phyloP scores from a whole-genome alignment of 805 yeast genomes.

The Candida silvatica region DNA sequence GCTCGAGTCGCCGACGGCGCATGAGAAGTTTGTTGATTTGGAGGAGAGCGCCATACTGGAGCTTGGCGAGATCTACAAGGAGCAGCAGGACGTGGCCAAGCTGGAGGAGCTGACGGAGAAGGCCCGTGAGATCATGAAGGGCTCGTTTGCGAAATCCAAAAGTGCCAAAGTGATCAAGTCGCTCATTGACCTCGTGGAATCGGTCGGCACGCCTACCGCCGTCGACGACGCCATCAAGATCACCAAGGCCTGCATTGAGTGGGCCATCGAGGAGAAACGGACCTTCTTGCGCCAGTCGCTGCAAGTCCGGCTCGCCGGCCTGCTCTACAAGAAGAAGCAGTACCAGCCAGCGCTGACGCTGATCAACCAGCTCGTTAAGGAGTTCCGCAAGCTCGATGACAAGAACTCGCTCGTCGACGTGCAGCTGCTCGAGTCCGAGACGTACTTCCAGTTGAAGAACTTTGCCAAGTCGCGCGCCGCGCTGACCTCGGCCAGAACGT shows the following conservation, averaged over 20 bases:
- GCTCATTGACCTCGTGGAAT: slow-evolving; percentile 71
- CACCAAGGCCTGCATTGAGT: slow-evolving; percentile 72
- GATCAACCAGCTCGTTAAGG: slow-evolving; percentile 64
- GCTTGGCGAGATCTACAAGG: slow-evolving; percentile 64
- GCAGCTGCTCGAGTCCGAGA: slow-evolving; percentile 82
- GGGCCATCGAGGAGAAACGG: slow-evolving; percentile 81
- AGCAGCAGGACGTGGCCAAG: slow-evolving; percentile 35
- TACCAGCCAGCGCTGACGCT: slow-evolving; percentile 67
- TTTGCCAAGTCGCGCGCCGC: slow-evolving; percentile 88
- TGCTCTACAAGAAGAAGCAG: slow-evolving; percentile 55
- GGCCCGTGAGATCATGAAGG: slow-evolving; percentile 55
- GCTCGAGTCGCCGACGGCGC: slow-evolving; percentile 9
- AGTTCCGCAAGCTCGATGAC: slow-evolving; percentile 91
- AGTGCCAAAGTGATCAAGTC: slow-evolving; percentile 84
- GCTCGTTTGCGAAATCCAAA: slow-evolving; percentile 80
- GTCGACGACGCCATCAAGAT: slow-evolving; percentile 60
- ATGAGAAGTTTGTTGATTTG: slow-evolving; percentile 37
- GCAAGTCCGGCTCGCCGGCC: slow-evolving; percentile 72
- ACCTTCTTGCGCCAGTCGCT: slow-evolving; percentile 83
- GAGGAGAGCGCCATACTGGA: slow-evolving; percentile 69
- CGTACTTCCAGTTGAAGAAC: slow-evolving; percentile 86
- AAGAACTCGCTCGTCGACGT: slow-evolving; percentile 93
- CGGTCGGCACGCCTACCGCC: slow-evolving; percentile 30
- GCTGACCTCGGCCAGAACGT: slow-evolving; percentile 88
- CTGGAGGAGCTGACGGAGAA: slow-evolving; percentile 55